A percentile compares a stretch with the other conserved stretches of the same genome.
Evolutionary conservation across 768 basidiomycete species (phyloP).

Genomic region (Phaeolepiota aurea): DNA sequence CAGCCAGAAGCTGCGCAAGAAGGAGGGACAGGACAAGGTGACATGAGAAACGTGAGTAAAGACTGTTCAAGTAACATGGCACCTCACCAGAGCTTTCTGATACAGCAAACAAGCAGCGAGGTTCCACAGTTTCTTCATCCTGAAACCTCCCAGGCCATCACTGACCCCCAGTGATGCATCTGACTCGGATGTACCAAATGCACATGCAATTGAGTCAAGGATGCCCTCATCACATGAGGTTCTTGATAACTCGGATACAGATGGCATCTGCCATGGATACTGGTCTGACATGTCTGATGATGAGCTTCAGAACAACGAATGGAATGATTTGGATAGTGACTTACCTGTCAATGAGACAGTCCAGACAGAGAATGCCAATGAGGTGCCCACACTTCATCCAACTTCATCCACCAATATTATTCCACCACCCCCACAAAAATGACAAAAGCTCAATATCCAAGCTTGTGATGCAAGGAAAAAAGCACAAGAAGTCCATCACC

Average conservation of each 20-base stretch:
- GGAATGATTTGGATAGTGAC: background rate
- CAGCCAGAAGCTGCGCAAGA: conserved; percentile 8
- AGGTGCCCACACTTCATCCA: background rate
- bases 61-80: background rate
- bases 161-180: background rate
- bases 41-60: conserved; percentile 4
- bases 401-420: background rate
- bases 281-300: conserved; percentile 13
- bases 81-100: background rate
- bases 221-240: conserved; percentile 9
- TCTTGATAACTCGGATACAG: too few relatives aligned
- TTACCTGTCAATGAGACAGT: conserved; percentile 1
- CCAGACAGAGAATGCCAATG: background rate
- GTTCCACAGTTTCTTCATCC: background rate
- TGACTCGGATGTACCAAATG: background rate
- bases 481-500: conserved; percentile 3
- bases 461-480: conserved; percentile 3
- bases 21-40: conserved; percentile 4
- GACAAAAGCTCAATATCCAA: conserved; percentile 13
- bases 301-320: background rate
- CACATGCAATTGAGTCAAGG: background rate
- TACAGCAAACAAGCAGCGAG: background rate
- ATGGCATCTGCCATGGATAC: conserved; percentile 12
- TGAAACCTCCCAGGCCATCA: background rate
- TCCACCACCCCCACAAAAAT: conserved; percentile 13